A percentile compares a stretch with the other conserved stretches of the same genome.
Conservation (phyloP, 441 rosid species). For the Gossypium armourianum region DNA sequence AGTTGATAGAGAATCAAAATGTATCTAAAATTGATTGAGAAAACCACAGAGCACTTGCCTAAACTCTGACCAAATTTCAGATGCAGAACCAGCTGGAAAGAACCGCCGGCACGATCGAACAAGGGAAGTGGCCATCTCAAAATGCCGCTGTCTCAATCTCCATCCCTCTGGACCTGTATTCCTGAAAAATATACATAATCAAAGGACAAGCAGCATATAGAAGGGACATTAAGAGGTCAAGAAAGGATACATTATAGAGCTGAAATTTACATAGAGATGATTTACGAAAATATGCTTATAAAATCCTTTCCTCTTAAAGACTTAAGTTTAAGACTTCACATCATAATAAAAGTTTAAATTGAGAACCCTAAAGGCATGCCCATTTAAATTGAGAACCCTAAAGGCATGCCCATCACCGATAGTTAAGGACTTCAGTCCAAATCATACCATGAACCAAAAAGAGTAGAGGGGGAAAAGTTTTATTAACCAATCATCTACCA, state of each 20-base stretch:
- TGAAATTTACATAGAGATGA: background rate
- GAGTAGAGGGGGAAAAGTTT: background rate
- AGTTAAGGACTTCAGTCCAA: background rate
- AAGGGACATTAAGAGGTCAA: background rate
- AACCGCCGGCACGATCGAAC: constrained; percentile 76
- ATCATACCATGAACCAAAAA: background rate
- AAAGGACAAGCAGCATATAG: constrained; percentile 1
- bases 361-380: background rate
- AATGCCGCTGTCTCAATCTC: constrained; percentile 90
- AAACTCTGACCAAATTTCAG: constrained; percentile 94
- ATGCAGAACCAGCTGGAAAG: constrained; percentile 82
- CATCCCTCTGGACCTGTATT: constrained; percentile 98
- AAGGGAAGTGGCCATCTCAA: constrained; percentile 76
- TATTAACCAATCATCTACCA: background rate
- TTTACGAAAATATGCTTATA: background rate
- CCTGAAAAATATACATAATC: constrained; percentile 31
- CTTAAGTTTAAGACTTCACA: constrained; percentile 7
- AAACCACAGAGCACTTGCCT: constrained; percentile 38
- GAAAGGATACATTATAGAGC: background rate
- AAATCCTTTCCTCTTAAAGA: background rate
- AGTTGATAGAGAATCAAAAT: constrained; percentile 10
- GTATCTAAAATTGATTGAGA: constrained; percentile 3
- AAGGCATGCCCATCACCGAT: background rate
- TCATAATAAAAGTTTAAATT: constrained; percentile 2
- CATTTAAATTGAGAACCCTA: background rate